phyloP scores from a whole-genome alignment of 768 basidiomycete genomes.

The Tulasnella sp. region DNA sequence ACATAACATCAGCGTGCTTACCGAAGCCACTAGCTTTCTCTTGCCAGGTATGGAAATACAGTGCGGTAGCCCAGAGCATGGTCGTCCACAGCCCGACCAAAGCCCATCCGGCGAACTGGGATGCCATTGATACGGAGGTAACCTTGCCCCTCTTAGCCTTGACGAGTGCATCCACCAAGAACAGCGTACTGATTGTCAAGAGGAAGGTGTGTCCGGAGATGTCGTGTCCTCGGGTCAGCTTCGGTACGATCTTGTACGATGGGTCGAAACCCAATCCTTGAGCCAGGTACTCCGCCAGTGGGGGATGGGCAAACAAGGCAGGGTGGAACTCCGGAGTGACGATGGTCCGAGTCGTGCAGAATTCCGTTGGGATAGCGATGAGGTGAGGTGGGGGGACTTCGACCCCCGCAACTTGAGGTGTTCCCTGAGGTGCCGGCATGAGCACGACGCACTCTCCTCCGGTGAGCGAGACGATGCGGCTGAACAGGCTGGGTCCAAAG shows the following conservation, averaged over 20 bases:
- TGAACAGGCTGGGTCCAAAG: constrained; percentile 69
- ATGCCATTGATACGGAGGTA: neutral
- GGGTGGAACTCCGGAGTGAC: constrained; percentile 55
- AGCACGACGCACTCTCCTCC: constrained; percentile 69
- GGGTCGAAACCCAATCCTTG: constrained; percentile 16
- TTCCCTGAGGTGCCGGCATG: constrained; percentile 30
- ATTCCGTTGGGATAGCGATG: constrained; percentile 42
- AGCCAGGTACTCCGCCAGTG: constrained; percentile 31
- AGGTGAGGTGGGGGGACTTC: constrained; percentile 17
- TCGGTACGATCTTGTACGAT: constrained; percentile 30
- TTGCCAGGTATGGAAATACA: constrained; percentile 82
- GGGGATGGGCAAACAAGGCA: constrained; percentile 37
- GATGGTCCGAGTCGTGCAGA: constrained; percentile 40
- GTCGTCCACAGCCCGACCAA: constrained; percentile 58
- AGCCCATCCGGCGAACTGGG: constrained; percentile 26
- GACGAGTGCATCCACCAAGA: constrained; percentile 65
- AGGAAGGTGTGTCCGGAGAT: constrained; percentile 91
- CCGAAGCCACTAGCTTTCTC: constrained; percentile 83
- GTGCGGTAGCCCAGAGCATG: constrained; percentile 64
- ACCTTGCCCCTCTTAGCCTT: constrained; percentile 40
- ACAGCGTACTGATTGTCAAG: constrained; percentile 63
- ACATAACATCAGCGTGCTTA: constrained; percentile 33
- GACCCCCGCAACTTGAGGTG: neutral
- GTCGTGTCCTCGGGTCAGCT: constrained; percentile 75
- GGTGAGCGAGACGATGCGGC: constrained; percentile 49